Base-by-base conservation (phyloP, 23 red algal species). In the Gracilaria gracilis region DNA sequence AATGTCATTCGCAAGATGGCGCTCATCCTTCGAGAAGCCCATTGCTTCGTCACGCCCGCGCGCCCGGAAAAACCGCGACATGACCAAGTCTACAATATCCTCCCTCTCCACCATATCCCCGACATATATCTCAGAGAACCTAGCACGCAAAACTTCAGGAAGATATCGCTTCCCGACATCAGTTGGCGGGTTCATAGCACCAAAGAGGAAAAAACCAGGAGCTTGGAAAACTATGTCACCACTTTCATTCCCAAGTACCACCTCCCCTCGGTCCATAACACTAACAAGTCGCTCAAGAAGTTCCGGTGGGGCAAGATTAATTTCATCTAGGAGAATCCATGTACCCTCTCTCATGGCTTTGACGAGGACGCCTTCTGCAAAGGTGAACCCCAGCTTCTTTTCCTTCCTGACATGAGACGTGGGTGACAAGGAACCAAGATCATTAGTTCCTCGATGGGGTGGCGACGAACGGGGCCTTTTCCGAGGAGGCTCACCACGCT, bases 271-370 rank as follows among this genome's bases (percentile, higher is more conserved):
- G 48, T 98, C 96, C n/a, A 99, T 75, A 42, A 99, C 57, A 36
- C 91, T 88, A 0, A 93, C 66, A 1, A 99, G 89, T 21, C 94
- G 78, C 78, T 99, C 97, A 25, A 99, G 84, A 72, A 90, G 53
- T 64, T 95, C 97, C 39, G 80, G n/a, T 16, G 97, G 94, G n/a
- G 94, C 97, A 67, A 99, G 75, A 64, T 99, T 99, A 23, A 99
- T 85, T 83, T 99, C 97, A 76, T 99, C 97, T 61, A 99, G 79
- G 37, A 99, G 72, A 33, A 99, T 59, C 97, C 94, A 95, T 54
- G 83, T 77, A 13, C 97, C 97, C 39, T 72, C 75, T 20, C 92
- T 92, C 94, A 99, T 96, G 31, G 97, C 94, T 33, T 80, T 47
- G n/a, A 90, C 61, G 53, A 99, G 91, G 9, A 89, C 73, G 12